Base-by-base conservation (phyloP, 2,329 filamentous ascomycete species). In the Colletotrichum brevisporum region DNA sequence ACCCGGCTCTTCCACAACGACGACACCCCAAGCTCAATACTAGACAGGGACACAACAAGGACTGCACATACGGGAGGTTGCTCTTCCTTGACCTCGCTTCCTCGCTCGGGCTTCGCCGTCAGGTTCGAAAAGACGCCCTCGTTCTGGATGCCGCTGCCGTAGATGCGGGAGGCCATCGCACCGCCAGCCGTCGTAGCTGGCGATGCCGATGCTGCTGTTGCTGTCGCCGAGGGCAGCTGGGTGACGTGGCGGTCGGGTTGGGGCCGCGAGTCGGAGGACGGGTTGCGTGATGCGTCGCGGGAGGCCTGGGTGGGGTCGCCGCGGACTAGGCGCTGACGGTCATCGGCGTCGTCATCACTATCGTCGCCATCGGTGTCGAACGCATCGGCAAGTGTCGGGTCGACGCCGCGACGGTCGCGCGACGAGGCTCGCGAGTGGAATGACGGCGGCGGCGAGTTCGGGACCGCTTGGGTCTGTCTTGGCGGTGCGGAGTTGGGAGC, bases 111-210 rank as follows among this genome's bases (percentile, higher is more conserved):
- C 78, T 97, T 95, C 15, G 96, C 96, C 73, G 90, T 94, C 73
- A 99, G 82, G 78, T 99, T 99, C 63, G 95, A 96, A 82, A 97
- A 99, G 27, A 99, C 96, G 70, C 96, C 96, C 80, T 98, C 96
- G 57, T 94, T 94, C 63, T 92, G 91, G n/a, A 90, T 89, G 26
- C 91, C 91, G 61, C 91, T 89, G 51, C 94, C 92, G 70, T 94
- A 90, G 2, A 92, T 86, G 71, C 89, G 83, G 39, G 78, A 82
- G n/a, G 75, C 81, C 63, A 79, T 82, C 63, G 74, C 76, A 18
- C 71, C 73, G 67, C 59, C 61, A 18, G 67, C 60, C 18, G 73
- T 67, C 15, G 48, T n/a, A 15, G 21, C 21, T 24, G 21, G 21
- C 21, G 41, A n/a, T 18, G 47, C n/a, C n/a, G 21, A n/a, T 24